These are phyloP conservation scores for Agastache rugosa DNA, from an alignment of 257 asterid species.

Conservation along the genomic window DNA sequence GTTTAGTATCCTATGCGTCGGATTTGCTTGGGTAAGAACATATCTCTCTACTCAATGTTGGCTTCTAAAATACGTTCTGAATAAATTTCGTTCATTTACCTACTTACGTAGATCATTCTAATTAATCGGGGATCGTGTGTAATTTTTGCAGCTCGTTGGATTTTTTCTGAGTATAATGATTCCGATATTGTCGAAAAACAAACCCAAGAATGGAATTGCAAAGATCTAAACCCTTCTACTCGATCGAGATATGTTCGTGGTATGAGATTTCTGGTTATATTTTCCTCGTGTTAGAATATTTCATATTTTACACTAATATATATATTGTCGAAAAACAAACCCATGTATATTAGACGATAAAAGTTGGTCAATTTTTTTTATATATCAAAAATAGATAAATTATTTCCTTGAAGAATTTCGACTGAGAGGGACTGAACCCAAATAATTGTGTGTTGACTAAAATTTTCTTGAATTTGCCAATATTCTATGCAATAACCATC, in stretches of 20 bases:
- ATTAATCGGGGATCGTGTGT: background rate
- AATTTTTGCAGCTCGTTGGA: background rate
- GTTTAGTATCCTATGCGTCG: background rate
- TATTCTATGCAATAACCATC: background rate
- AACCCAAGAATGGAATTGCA: background rate
- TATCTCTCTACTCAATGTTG: too few species aligned
- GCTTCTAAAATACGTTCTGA: too few species aligned
- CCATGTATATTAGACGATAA: too few species aligned
- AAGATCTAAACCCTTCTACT: background rate
- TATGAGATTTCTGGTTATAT: background rate
- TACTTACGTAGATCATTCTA: background rate
- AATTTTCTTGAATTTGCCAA: background rate
- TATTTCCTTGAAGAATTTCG: background rate
- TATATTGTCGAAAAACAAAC: too few species aligned
- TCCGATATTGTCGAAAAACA: background rate
- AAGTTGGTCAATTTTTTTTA: too few species aligned
- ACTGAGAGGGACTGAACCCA: background rate
- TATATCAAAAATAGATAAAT: too few species aligned
- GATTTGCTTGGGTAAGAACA: background rate
- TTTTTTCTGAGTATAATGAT: background rate
- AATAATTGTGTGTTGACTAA: background rate
- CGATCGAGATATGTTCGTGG: background rate
- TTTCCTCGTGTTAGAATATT: too few species aligned
- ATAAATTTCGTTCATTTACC: too few species aligned
- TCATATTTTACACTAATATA: background rate